Conservation (phyloP, 2,329 filamentous ascomycete genomes). For the Diaporthe citrichinensis region DNA sequence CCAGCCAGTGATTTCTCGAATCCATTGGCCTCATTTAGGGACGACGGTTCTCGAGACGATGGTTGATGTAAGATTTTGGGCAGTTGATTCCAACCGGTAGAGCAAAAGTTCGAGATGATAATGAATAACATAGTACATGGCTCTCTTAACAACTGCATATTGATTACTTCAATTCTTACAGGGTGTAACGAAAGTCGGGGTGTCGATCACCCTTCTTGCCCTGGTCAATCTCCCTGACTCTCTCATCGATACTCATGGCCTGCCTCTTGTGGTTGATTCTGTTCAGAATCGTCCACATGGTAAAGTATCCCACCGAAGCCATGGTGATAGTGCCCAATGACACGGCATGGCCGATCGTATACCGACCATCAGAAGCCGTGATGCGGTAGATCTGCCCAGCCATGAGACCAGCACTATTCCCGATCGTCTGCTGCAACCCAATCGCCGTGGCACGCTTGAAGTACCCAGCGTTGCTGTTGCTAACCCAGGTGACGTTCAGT, state of each 20-base stretch:
- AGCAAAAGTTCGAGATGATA: background rate
- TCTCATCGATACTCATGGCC: background rate
- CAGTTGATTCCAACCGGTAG: too few species aligned
- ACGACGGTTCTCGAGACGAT: too few species aligned
- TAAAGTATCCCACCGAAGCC: conserved; percentile 37
- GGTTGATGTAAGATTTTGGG: too few species aligned
- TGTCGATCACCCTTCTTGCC: conserved; percentile 15
- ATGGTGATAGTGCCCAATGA: conserved; percentile 47
- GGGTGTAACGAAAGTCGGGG: background rate
- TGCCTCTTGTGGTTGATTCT: background rate
- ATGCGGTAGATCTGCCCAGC: conserved; percentile 54
- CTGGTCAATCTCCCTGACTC: background rate
- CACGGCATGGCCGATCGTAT: conserved; percentile 51
- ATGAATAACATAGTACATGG: background rate
- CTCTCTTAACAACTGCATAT: background rate
- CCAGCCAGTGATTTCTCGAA: too few species aligned
- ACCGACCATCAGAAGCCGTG: conserved; percentile 44
- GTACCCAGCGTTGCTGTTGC: conserved; percentile 60
- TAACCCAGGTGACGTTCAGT: conserved; percentile 62
- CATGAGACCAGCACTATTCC: conserved; percentile 62
- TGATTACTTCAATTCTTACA: background rate
- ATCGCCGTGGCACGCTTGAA: conserved; percentile 62
- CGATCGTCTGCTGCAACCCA: conserved; percentile 60
- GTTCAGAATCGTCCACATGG: background rate
- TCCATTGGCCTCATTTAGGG: too few species aligned